phyloP scores from a whole-genome alignment of 345 rosid genomes.

The Atalantia buxifolia region DNA sequence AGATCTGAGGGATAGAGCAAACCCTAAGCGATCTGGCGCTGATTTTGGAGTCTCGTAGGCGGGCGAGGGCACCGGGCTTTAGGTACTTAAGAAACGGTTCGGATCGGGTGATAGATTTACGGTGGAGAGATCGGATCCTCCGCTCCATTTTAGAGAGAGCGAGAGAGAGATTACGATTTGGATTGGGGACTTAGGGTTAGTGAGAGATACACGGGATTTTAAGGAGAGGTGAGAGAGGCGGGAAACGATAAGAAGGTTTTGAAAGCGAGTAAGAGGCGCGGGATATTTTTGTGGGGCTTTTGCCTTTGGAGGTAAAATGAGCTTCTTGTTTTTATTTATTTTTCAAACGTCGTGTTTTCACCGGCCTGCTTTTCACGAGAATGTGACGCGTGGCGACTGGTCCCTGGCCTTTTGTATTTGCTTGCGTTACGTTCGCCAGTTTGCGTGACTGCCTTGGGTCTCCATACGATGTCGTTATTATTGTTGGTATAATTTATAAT shows the following conservation, averaged over 20 bases:
- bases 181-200: background rate
- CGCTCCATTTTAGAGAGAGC: conserved; percentile 23
- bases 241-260: conserved; percentile 13
- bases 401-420: background rate
- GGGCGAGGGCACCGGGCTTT: conserved; percentile 55
- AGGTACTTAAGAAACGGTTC: conserved; percentile 40
- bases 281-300: background rate
- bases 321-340: background rate
- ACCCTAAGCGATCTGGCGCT: conserved; percentile 40
- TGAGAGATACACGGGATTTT: background rate
- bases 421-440: too few relatives aligned
- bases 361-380: background rate
- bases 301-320: background rate
- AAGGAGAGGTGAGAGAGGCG: conserved; percentile 6
- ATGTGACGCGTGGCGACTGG: background rate
- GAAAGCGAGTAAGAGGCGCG: conserved; percentile 13
- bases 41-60: conserved; percentile 46
- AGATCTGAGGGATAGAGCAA: conserved; percentile 21
- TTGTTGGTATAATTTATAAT: too few relatives aligned
- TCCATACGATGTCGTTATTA: too few relatives aligned
- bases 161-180: background rate
- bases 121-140: conserved; percentile 13
- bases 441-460: too few relatives aligned
- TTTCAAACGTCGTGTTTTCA: background rate
- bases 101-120: conserved; percentile 9